These are phyloP conservation scores for Agrostemma githago DNA, from an alignment of 148 eudicot species.

Conservation along the genomic window DNA sequence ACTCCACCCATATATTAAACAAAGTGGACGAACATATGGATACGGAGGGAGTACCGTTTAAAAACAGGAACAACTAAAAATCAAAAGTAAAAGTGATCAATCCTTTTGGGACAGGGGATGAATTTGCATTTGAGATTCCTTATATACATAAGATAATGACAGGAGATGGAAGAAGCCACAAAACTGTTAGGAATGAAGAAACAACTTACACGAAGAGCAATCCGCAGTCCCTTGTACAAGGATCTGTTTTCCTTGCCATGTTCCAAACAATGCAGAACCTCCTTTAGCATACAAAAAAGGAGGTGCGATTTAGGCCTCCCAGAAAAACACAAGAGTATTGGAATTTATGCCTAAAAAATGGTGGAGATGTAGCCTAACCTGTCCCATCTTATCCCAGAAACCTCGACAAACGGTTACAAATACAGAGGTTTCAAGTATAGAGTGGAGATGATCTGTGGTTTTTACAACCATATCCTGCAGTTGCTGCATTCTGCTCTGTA, in stretches of 20 bases:
- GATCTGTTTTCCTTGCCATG: conserved; percentile 60
- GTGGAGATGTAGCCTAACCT: conserved; percentile 25
- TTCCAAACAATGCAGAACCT: conserved; percentile 53
- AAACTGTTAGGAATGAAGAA: not conserved
- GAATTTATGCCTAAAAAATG: not conserved
- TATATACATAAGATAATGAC: not conserved
- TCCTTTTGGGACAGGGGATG: not conserved
- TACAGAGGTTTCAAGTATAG: conserved; percentile 46
- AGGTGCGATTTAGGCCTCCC: conserved; percentile 1
- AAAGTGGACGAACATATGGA: too few species aligned
- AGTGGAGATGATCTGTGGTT: conserved; percentile 52
- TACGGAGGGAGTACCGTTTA: too few species aligned
- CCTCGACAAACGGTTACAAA: conserved; percentile 54
- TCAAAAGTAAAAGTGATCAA: not conserved
- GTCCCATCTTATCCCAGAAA: conserved; percentile 84
- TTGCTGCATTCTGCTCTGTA: conserved; percentile 59
- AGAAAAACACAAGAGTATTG: not conserved
- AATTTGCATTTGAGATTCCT: not conserved
- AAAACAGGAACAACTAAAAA: not conserved
- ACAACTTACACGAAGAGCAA: conserved; percentile 64
- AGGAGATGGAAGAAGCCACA: not conserved
- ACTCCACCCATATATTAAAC: too few species aligned
- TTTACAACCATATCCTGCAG: conserved; percentile 47
- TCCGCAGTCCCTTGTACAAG: conserved; percentile 59
- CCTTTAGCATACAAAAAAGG: conserved; percentile 26